Base-by-base conservation (phyloP, 331 rosid species). In the Stylosanthes scabra region DNA sequence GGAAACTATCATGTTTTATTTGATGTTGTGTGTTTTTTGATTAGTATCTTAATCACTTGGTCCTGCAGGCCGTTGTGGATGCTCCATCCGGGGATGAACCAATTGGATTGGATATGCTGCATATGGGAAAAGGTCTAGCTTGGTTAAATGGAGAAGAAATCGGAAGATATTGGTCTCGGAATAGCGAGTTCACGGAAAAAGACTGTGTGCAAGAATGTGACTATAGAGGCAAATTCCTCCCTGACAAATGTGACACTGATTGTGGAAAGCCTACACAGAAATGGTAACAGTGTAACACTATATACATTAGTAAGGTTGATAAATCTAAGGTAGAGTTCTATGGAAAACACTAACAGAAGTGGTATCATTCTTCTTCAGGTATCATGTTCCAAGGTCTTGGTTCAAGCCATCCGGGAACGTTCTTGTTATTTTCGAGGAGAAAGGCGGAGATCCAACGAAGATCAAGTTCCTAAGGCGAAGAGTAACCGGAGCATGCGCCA, bases 131-230 rank as follows among this genome's bases (percentile, higher is more conserved):
- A 84, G 98, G 97, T 77, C 87, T 91, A 59, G 98, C 97, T 63
- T 94, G 98, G 98, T 84, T 94, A 81, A 94, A 94, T 68, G 98
- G 98, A 57, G 97, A 94, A 88, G 97, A 91, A 88, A 89, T 94
- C n/a, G 98, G 98, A 84, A 88, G 97, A 91, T 94, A 89, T 80
- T 94, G 97, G 97, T 90, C 98, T 9, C 76, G 93, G 82, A 74
- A 37, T 76, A 89, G 76, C 28, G 80, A 69, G 85, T 85, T 87
- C 86, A 56, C 54, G 70, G 61, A 83, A 42, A 85, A 82, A 70
- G 66, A 78, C 46, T 94, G 98, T 78, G 94, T 93, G 83, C 15
- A 86, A 64, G 83, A 83, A 83, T 91, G 98, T 27, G 89, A 94
- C 71, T 94, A 93, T 62, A 84, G 98, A 82, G 97, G 98, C 29